Percentiles rank a stretch among this genome's conserved stretches.
Conservation (phyloP, 2,329 filamentous ascomycete genomes). For the Aspergillus aculeatus region DNA sequence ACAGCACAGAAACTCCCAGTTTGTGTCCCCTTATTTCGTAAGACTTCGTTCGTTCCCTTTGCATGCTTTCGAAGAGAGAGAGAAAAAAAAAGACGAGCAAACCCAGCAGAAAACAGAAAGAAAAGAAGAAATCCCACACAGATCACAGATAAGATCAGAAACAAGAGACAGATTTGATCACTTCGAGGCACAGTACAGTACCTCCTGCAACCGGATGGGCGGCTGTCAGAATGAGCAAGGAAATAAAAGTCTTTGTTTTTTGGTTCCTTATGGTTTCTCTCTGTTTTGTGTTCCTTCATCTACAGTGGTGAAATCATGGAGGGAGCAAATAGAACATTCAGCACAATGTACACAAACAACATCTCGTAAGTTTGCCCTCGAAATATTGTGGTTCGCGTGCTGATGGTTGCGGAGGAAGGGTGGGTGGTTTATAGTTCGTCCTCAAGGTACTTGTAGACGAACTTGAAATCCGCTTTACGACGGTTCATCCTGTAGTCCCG, state of each 20-base stretch:
- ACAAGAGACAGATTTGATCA: not conserved
- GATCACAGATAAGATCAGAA: not conserved
- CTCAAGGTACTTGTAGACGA: constrained; percentile 95
- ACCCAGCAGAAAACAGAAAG: not conserved
- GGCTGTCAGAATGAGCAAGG: not conserved
- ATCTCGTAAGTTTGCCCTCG: not conserved
- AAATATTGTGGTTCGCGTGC: not conserved
- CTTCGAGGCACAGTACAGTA: too few relatives aligned
- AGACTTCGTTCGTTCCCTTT: not conserved
- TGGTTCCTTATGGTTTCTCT: not conserved
- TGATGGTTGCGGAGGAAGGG: constrained; percentile 8
- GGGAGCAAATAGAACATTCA: not conserved
- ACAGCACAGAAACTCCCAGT: not conserved
- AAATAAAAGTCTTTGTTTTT: too few relatives aligned
- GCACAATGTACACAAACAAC: constrained; percentile 12
- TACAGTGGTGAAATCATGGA: not conserved
- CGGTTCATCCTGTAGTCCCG: constrained; percentile 81
- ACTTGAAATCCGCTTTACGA: constrained; percentile 96
- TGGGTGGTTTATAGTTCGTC: constrained; percentile 67
- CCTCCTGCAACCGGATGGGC: not conserved
- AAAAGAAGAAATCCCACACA: too few relatives aligned
- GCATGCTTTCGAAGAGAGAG: not conserved
- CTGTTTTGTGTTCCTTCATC: not conserved
- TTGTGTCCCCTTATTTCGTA: not conserved
- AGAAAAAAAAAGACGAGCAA: not conserved